Percentiles rank a stretch among this genome's conserved stretches.
phyloP scores from a whole-genome alignment of 2,329 filamentous ascomycete genomes.

The Pyrenochaeta sp. region DNA sequence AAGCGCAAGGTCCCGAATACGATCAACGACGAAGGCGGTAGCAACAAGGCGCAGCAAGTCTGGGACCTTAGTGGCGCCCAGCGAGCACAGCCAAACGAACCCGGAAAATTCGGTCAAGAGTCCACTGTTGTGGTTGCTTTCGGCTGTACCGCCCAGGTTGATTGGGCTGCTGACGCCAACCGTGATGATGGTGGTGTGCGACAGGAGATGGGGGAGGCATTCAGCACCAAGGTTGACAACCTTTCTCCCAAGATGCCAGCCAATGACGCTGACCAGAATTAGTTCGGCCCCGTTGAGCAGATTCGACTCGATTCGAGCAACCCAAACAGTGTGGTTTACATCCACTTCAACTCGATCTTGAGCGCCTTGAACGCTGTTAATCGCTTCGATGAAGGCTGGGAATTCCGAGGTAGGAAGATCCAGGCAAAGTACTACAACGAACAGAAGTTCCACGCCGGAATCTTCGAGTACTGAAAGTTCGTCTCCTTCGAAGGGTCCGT shows the following conservation, averaged over 20 bases:
- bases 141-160: constrained; percentile 86
- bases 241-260: background rate
- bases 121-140: constrained; percentile 82
- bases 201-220: constrained; percentile 96
- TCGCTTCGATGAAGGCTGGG: constrained; percentile 87
- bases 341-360: constrained; percentile 87
- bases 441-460: constrained; percentile 75
- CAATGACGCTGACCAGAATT: constrained; percentile 18
- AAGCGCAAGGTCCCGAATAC: constrained; percentile 29
- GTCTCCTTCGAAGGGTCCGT: no score
- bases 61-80: constrained; percentile 81
- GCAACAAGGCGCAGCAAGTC: constrained; percentile 48
- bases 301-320: constrained; percentile 71
- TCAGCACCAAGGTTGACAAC: constrained; percentile 73
- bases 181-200: constrained; percentile 70
- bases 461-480: constrained; percentile 43
- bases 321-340: constrained; percentile 75
- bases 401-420: constrained; percentile 89
- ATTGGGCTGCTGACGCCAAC: constrained; percentile 77
- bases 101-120: constrained; percentile 61
- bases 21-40: constrained; percentile 59
- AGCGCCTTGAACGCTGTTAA: constrained; percentile 89
- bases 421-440: constrained; percentile 81
- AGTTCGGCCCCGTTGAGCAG: constrained; percentile 85
- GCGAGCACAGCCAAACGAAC: constrained; percentile 48